Conservation (phyloP, 352 stramenopile species). For the Plasmopara viticola region DNA sequence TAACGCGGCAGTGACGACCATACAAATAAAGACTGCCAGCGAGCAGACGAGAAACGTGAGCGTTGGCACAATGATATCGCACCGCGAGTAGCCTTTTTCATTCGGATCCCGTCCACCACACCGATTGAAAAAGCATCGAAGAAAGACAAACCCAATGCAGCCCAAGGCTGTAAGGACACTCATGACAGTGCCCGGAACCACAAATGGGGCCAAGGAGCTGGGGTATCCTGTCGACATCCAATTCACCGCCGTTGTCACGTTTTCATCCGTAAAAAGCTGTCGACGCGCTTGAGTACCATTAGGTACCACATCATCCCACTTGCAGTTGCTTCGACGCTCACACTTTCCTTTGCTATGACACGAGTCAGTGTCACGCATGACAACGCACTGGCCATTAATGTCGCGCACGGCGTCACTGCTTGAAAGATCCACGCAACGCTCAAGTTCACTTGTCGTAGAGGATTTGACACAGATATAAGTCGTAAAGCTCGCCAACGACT, state of each 20-base stretch:
- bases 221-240: slow-evolving; percentile 70
- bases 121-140: slow-evolving; percentile 77
- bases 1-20: slow-evolving; percentile 59
- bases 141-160: slow-evolving; percentile 54
- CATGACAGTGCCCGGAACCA: slow-evolving; percentile 68
- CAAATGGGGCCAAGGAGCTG: slow-evolving; percentile 55
- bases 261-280: slow-evolving; percentile 47
- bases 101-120: slow-evolving; percentile 66
- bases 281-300: slow-evolving; percentile 30
- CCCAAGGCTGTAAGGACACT: slow-evolving; percentile 51
- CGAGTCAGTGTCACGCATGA: slow-evolving; percentile 38
- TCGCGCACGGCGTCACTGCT: slow-evolving; percentile 47
- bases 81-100: slow-evolving; percentile 78
- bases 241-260: slow-evolving; percentile 48
- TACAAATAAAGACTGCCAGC: slow-evolving; percentile 75
- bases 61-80: slow-evolving; percentile 59
- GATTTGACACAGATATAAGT: slow-evolving; percentile 70
- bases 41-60: slow-evolving; percentile 60
- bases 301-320: slow-evolving; percentile 60
- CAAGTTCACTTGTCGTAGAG: slow-evolving; percentile 30
- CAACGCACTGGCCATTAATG: slow-evolving; percentile 45
- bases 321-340: slow-evolving; percentile 74
- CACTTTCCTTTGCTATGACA: slow-evolving; percentile 57
- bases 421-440: slow-evolving; percentile 49
- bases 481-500: slow-evolving; percentile 55